Base-by-base conservation (phyloP, 2,329 filamentous ascomycete genomes). In the Colletotrichum cordylinicola region DNA sequence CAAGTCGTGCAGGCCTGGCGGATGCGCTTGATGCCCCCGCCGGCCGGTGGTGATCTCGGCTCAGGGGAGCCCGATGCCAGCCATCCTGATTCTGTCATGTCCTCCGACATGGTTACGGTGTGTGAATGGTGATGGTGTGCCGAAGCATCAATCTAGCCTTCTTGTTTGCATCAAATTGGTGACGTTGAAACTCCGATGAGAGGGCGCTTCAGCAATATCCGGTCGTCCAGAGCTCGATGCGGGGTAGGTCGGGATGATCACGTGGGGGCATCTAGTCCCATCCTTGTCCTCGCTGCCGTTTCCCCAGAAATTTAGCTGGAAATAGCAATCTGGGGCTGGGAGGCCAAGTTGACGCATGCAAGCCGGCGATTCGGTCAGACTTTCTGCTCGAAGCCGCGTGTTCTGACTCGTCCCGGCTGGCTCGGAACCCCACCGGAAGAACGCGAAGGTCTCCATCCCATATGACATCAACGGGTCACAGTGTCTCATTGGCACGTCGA, bases 401-500 rank as follows among this genome's bases (percentile, higher is more conserved):
- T 33, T 52, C 43, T 52, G 43, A 21, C n/a, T 52, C 43, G 43
- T 52, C 43, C n/a, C 43, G 43, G 43, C 43, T 52, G 43, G 43
- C 10, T 52, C 43, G 43, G 43, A 13, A 21, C 43, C n/a, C 43
- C 43, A 1, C 43, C 43, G 43, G 6, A 52, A 52, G 43, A 52
- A 52, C 3, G 10, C 10, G 6, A 52, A 21, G 10, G 43, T 21
- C 43, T 52, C 43, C 43, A 52, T 52, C 10, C 43, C n/a, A 52
- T 52, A 52, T 52, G 43, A 21, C n/a, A 52, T 52, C 43, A 52
- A 13, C n/a, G 0, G 43, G 10, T 52, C 43, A 52, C 43, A 13
- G 0, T 52, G 43, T 0, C 10, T 52, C 18, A 21, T 52, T 52
- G 43, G n/a, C 0, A 52, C 0, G 43, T 13, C 0, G 43, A 52